Base-by-base conservation (phyloP, 495 filamentous ascomycete genomes). In the Coniosporium apollinis region DNA sequence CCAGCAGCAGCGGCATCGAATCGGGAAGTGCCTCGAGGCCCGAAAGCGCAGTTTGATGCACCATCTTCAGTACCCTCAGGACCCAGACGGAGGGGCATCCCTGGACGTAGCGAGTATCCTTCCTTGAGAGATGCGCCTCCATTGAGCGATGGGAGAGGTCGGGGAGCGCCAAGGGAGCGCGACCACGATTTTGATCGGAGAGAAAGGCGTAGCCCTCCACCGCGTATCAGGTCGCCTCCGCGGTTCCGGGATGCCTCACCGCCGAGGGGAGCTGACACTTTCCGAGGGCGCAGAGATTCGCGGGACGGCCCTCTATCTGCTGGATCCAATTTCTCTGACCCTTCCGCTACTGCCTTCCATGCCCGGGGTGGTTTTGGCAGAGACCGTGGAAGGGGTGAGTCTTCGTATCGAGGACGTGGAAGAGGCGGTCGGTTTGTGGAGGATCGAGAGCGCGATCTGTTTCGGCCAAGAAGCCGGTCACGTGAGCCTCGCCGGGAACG, bases 251-350 rank as follows among this genome's bases (percentile, higher is more conserved):
- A 62, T 20, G 58, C 63, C 30, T 43, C 52, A 21, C 37, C 45
- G 19, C 46, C 56, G 10, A 49, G 57, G 30, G 59, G 63, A 18
- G 20, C 55, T 17, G 60, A 65, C 32, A 51, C 52, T 17, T 33
- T 32, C 36, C 60, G 72, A 17, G 64, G 64, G 46, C 62, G 72
- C 32, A 62, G 70, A 22, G 68, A 66, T 38, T 73, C 70, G 7
- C 49, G 69, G 18, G 73, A 76, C 36, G 72, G 71, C 0, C 69
- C 81, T 16, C 55, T 74, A 5, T 82, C 80, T 0, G 72, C 72
- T 5, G 71, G 73, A 1, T 83, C 80, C 0, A 72, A 67, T 9
- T 68, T 68, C 14, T 76, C 75, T 0, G 81, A 91, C 46, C 63
- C 66, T 9, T 68, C 71, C 9, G 52, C 60, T 19, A 57, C 64